Conservation (phyloP, 2,329 filamentous ascomycete species). For the Tricladium varicosporioides region DNA sequence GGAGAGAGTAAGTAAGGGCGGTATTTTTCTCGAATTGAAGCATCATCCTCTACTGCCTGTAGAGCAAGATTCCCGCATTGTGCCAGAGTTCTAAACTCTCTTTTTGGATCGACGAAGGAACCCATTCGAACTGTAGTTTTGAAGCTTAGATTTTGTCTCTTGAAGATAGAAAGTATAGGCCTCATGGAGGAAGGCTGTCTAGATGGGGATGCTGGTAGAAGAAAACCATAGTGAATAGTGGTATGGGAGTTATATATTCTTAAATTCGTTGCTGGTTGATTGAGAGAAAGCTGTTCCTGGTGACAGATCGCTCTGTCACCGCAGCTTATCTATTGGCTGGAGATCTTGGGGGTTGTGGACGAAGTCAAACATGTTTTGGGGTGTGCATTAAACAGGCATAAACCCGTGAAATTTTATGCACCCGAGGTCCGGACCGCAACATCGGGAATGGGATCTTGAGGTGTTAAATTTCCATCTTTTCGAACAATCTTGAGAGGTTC, state of each 20-base stretch:
- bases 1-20: conserved; percentile 54
- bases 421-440: neutral
- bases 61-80: conserved; percentile 40
- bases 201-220: neutral
- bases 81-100: neutral
- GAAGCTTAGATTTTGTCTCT: neutral
- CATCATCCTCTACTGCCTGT: conserved; percentile 44
- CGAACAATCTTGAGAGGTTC: no score
- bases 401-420: neutral
- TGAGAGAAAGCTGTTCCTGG: neutral
- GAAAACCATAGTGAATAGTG: neutral
- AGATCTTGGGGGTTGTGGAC: neutral
- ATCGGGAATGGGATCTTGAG: no score
- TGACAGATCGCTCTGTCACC: neutral
- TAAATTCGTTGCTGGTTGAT: neutral
- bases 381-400: neutral
- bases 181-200: neutral
- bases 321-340: neutral
- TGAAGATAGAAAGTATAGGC: neutral
- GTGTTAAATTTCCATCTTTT: no score
- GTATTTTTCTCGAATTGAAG: conserved; percentile 45
- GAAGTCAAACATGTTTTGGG: neutral
- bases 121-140: conserved; percentile 1
- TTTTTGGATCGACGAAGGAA: neutral
- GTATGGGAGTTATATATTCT: neutral